A percentile compares a stretch with the other conserved stretches of the same genome.
These are phyloP conservation scores for Cochlearia excelsa DNA, from an alignment of 345 rosid genomes.

Conservation along the genomic window DNA sequence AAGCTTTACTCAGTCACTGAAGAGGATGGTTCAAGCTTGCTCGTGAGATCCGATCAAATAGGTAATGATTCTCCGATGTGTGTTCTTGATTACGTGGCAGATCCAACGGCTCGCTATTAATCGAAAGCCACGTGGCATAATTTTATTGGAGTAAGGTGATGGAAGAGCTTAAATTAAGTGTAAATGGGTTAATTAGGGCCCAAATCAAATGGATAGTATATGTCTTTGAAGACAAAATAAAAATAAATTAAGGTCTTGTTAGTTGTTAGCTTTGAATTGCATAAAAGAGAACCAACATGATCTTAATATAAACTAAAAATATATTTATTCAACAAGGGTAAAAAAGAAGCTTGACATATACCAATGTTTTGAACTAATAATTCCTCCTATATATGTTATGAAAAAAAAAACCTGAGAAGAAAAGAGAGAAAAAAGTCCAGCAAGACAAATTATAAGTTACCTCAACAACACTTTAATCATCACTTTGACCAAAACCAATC, in stretches of 20 bases:
- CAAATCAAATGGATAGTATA: neutral
- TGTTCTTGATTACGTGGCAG: slow-evolving; percentile 14
- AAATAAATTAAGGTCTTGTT: too few species aligned
- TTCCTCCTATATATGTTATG: slow-evolving; percentile 33
- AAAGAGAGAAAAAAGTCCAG: slow-evolving; percentile 3
- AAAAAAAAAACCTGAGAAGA: slow-evolving; percentile 21
- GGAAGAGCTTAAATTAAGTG: neutral
- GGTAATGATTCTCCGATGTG: slow-evolving; percentile 11
- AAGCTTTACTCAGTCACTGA: slow-evolving; percentile 2
- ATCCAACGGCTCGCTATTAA: slow-evolving; percentile 18
- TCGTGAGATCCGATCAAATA: slow-evolving; percentile 28
- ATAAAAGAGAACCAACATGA: neutral
- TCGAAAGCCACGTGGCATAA: slow-evolving; percentile 17
- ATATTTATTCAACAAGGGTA: slow-evolving; percentile 21
- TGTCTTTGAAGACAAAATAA: too few species aligned
- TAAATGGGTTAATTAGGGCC: neutral
- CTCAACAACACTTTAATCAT: slow-evolving; percentile 18
- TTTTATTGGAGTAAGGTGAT: slow-evolving; percentile 17
- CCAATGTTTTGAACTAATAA: slow-evolving; percentile 34
- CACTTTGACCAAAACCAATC: slow-evolving; percentile 26
- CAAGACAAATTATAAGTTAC: slow-evolving; percentile 25
- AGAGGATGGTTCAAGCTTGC: slow-evolving; percentile 12
- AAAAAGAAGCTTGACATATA: slow-evolving; percentile 38
- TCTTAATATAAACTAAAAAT: slow-evolving; percentile 8
- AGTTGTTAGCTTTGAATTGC: too few species aligned